A percentile compares a stretch with the other conserved stretches of the same genome.
Evolutionary conservation across 1,139 yeast species (phyloP).

Genomic region (Lodderomyces jiufengensis): DNA sequence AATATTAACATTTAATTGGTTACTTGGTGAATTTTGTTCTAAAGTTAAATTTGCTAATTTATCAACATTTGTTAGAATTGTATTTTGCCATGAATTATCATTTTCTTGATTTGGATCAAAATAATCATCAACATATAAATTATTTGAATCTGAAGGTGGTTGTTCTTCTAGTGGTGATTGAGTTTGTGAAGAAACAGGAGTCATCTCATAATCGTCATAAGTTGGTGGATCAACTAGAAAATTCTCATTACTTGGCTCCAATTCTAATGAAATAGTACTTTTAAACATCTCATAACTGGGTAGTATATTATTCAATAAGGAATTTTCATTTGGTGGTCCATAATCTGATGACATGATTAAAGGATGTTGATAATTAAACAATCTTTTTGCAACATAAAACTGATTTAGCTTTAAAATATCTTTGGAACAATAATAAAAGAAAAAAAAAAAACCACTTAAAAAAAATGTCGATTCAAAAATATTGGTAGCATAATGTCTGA

Average conservation of each 20-base stretch:
- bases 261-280: slow-evolving; percentile 38
- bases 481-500: no score
- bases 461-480: no score
- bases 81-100: slow-evolving; percentile 39
- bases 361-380: no score
- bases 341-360: neutral
- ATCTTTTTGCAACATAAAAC: no score
- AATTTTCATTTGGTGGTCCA: slow-evolving; percentile 22
- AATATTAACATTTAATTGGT: slow-evolving; percentile 30
- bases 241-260: slow-evolving; percentile 40
- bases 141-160: neutral
- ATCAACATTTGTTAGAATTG: slow-evolving; percentile 44
- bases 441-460: no score
- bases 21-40: slow-evolving; percentile 23
- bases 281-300: slow-evolving; percentile 49
- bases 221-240: slow-evolving; percentile 42
- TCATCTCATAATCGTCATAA: slow-evolving; percentile 22
- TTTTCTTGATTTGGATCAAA: slow-evolving; percentile 23
- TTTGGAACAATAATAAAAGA: no score
- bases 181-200: slow-evolving; percentile 26
- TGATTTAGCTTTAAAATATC: no score
- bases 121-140: slow-evolving; percentile 4
- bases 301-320: slow-evolving; percentile 37
- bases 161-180: slow-evolving; percentile 18
- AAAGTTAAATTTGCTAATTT: slow-evolving; percentile 34